Evolutionary conservation across 257 asterid species (phyloP), one percentile per base, ranked within the genome.

Genomic region (Fraxinus pennsylvanica): DNA sequence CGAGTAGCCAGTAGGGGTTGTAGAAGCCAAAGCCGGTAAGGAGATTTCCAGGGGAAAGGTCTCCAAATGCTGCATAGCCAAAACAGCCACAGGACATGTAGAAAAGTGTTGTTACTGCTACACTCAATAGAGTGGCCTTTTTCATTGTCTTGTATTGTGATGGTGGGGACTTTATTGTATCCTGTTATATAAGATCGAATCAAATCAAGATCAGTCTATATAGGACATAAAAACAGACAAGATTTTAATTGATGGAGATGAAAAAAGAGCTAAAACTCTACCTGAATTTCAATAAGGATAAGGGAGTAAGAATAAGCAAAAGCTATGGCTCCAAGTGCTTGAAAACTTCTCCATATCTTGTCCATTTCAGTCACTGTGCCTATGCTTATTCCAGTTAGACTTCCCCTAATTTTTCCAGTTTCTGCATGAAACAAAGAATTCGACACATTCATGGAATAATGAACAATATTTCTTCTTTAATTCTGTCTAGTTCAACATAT

Each of bases 261-360:
- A 27, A 41, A 43, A 41, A 13, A 2, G 57, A 25, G 15, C n/a
- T 39, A 35, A 10, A 45, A 25, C 3, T 45, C 4, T 72, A 72
- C 76, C 76, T 72, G 76, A 72, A 72, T 72, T 45, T 72, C 76
- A 27, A 72, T 72, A 27, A 72, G 76, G 35, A 72, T 72, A 25
- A 72, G 76, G 63, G 76, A 72, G 76, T 72, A 72, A 72, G 76
- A 72, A 43, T 72, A 72, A 12, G 76, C 76, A 43, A 72, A 72
- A 45, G 76, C 76, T 45, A 72, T 72, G 10, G 66, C 76, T 45
- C 76, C 76, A 25, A 72, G 76, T 22, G 76, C 76, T 72, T 72
- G 76, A 27, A 72, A 43, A 54, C 27, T 45, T 14, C 76, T 72
- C 76, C 65, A 27, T 13, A 72, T 72, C 39, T 72, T 72, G 33